Evolutionary conservation across 352 stramenopile genomes (phyloP).

Genomic region (Salisapilia sapeloensis): DNA sequence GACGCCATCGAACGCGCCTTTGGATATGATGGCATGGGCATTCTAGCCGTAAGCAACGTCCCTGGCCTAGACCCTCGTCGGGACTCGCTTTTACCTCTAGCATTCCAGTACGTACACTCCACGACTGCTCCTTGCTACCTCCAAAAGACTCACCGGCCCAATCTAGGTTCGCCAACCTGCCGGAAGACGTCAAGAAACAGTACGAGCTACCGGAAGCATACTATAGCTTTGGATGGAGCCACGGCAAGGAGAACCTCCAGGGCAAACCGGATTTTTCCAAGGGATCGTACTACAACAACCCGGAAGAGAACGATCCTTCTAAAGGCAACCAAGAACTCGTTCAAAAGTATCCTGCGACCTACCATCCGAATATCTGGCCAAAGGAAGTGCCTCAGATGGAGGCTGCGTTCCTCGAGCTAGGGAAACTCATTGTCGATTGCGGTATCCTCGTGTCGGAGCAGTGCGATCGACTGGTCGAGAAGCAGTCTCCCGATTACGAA

Average conservation of each 20-base stretch:
- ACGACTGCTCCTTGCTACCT: conserved; percentile 5
- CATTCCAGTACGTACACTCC: conserved; percentile 55
- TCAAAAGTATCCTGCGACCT: conserved; percentile 77
- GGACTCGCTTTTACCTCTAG: conserved; percentile 62
- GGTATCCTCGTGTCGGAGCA: conserved; percentile 82
- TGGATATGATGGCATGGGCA: conserved; percentile 80
- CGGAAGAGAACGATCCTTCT: conserved; percentile 76
- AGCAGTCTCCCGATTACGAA: conserved; percentile 56
- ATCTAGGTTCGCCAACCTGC: conserved; percentile 65
- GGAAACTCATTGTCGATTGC: conserved; percentile 85
- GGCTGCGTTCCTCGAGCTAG: conserved; percentile 81
- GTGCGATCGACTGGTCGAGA: conserved; percentile 84
- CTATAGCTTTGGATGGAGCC: conserved; percentile 93
- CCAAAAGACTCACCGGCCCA: no score
- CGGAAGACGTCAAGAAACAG: conserved; percentile 50
- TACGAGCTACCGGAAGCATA: conserved; percentile 78
- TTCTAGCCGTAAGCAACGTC: conserved; percentile 80
- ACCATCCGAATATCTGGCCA: conserved; percentile 90
- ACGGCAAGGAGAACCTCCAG: conserved; percentile 91
- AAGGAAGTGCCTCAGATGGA: conserved; percentile 70
- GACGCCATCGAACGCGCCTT: conserved; percentile 64
- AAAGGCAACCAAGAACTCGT: conserved; percentile 62
- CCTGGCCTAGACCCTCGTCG: conserved; percentile 61
- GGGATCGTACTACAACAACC: conserved; percentile 96
- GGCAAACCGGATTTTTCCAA: conserved; percentile 89